Evolutionary conservation across 768 basidiomycete genomes (phyloP).

Genomic region (Phanerodontia chrysosporium): DNA sequence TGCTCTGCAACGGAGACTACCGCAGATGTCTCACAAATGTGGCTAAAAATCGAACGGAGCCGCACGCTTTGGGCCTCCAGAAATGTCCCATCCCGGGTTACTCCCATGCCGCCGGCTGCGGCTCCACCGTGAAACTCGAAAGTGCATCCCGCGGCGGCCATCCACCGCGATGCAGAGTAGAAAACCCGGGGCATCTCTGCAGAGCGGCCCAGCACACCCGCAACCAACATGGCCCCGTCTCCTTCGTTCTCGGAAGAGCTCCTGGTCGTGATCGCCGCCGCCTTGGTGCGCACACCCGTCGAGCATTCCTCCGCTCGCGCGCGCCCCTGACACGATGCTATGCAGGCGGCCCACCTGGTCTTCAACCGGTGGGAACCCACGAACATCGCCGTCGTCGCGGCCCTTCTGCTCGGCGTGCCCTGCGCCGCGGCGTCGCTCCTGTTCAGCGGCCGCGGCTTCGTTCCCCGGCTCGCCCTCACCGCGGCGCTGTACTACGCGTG

Average conservation of each 20-base stretch:
- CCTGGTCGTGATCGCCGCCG: neutral
- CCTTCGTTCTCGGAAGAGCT: neutral
- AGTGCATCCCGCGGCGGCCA: too few relatives aligned
- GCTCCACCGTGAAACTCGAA: too few relatives aligned
- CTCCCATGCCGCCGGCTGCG: too few relatives aligned
- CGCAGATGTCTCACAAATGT: too few relatives aligned
- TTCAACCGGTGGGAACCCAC: constrained; percentile 9
- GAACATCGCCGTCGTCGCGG: neutral
- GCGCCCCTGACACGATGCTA: neutral
- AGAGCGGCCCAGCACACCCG: too few relatives aligned
- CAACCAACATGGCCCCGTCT: too few relatives aligned
- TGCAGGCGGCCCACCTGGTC: neutral
- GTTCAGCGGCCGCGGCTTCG: neutral
- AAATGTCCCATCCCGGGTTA: too few relatives aligned
- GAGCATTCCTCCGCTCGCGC: neutral
- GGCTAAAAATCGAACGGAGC: too few relatives aligned
- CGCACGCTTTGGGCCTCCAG: too few relatives aligned
- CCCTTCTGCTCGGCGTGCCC: neutral
- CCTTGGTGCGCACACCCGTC: neutral
- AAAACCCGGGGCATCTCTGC: too few relatives aligned
- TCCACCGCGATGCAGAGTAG: too few relatives aligned
- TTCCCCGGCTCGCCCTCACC: neutral
- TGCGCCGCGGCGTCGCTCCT: neutral
- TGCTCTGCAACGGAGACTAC: too few relatives aligned
- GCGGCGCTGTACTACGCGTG: neutral